Evolutionary conservation across 1,284 basidiomycete genomes (phyloP), one percentile per base, ranked within the genome.

Genomic region (Heliocybe sulcata): DNA sequence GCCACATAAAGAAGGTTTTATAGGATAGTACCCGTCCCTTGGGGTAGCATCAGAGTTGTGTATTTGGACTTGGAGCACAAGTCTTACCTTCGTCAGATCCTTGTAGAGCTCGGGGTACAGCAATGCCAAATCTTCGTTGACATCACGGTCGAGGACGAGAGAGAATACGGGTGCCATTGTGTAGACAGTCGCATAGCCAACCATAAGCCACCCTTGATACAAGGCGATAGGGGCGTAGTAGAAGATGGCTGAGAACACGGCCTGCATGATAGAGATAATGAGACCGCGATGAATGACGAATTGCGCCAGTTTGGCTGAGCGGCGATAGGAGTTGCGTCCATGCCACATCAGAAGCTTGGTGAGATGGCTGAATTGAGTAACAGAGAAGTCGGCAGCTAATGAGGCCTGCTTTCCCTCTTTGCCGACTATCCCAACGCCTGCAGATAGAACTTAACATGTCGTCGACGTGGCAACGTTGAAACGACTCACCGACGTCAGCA

Each of bases 131-230:
- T 98, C 94, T 67, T 98, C 95, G 67, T 85, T 98, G 49, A 99
- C 93, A 68, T 99, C 97, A 48, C 87, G 82, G 69, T 99, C 97
- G 53, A 99, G 77, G 1, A 99, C 97, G 51, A 99, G 79, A 48
- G 94, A 98, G 70, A 98, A 98, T 4, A 98, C 96, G 0, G 96
- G 96, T 0, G 94, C 94, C 95, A 98, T 98, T 1, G 97, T 98
- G 68, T 98, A 99, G 11, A 95, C 77, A 0, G 97, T 99, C 9
- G 97, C 95, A 71, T 99, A 99, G 9, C 97, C 97, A 14, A 92
- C 93, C 87, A 98, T 91, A 42, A 99, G 76, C 94, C 94, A 99
- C 0, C 96, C 96, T 63, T 99, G 97, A 69, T 98, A 99, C 53
- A 99, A 73, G 0, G 96, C 96, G 62, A 99, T 98, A 0, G 97